phyloP scores from a whole-genome alignment of 345 rosid species.

The Brassica juncea region DNA sequence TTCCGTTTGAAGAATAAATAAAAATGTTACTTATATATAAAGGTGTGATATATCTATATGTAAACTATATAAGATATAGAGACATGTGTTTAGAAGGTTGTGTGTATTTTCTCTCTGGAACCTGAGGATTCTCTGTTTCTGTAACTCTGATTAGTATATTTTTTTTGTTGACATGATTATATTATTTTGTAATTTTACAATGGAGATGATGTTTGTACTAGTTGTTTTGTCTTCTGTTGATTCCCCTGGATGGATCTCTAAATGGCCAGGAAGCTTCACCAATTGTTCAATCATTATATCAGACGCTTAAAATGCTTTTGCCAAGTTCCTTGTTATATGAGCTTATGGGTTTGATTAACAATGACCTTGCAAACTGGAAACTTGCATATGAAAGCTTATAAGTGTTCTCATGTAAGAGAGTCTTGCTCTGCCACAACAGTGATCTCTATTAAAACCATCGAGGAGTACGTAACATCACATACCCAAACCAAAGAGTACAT shows the following conservation, averaged over 20 bases:
- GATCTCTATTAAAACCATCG: conserved; percentile 80
- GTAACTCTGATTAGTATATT: conserved; percentile 22
- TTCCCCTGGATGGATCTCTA: background rate
- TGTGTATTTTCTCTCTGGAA: conserved; percentile 31
- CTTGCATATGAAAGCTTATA: conserved; percentile 71
- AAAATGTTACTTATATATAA: conserved; percentile 28
- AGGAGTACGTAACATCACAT: conserved; percentile 30
- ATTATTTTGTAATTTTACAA: conserved; percentile 17
- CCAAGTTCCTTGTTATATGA: conserved; percentile 9
- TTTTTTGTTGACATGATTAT: conserved; percentile 29
- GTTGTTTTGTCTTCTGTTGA: background rate
- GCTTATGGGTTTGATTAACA: conserved; percentile 49
- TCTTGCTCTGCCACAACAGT: conserved; percentile 73
- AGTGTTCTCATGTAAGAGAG: conserved; percentile 59
- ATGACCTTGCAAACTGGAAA: conserved; percentile 59
- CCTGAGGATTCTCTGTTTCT: conserved; percentile 20
- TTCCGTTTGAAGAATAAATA: conserved; percentile 5
- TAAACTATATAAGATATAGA: conserved; percentile 34
- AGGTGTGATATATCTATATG: conserved; percentile 39
- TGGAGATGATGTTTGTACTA: conserved; percentile 17
- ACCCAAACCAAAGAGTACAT: conserved; percentile 19
- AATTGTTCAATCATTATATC: too few species aligned
- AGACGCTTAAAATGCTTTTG: too few species aligned
- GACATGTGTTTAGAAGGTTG: conserved; percentile 35
- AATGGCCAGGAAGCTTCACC: too few species aligned